phyloP scores from a whole-genome alignment of 768 basidiomycete genomes.

The Pisolithus tinctorius region DNA sequence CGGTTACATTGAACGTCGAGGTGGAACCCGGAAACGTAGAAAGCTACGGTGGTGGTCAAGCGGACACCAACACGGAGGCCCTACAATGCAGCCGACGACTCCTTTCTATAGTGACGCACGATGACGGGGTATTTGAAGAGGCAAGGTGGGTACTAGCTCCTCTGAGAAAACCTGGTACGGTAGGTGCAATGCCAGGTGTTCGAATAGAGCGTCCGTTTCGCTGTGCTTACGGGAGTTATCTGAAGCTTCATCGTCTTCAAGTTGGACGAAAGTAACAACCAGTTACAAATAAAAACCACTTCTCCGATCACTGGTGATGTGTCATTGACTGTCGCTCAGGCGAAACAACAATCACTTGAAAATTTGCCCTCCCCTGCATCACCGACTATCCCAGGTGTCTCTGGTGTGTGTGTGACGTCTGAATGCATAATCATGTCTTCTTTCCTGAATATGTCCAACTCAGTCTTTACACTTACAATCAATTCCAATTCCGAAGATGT shows the following conservation, averaged over 20 bases:
- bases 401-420: constrained; percentile 31
- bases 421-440: background rate
- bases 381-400: constrained; percentile 27
- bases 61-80: background rate
- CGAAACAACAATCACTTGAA: constrained; percentile 34
- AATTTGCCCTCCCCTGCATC: constrained; percentile 17
- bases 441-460: background rate
- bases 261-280: background rate
- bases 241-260: constrained; percentile 16
- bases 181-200: background rate
- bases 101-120: constrained; percentile 46
- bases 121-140: constrained; percentile 39
- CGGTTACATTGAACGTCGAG: constrained; percentile 37
- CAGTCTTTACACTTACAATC: constrained; percentile 53
- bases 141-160: constrained; percentile 38
- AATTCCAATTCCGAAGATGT: constrained; percentile 34
- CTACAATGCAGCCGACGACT: background rate
- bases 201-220: background rate
- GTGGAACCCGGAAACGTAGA: constrained; percentile 5
- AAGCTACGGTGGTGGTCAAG: background rate
- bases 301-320: constrained; percentile 53
- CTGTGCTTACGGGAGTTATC: constrained; percentile 1
- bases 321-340: constrained; percentile 51
- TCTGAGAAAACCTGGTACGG: background rate
- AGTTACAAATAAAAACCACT: constrained; percentile 5